These are phyloP conservation scores for Colletotrichum tropicicola DNA, from an alignment of 2,329 filamentous ascomycete genomes.

Conservation along the genomic window DNA sequence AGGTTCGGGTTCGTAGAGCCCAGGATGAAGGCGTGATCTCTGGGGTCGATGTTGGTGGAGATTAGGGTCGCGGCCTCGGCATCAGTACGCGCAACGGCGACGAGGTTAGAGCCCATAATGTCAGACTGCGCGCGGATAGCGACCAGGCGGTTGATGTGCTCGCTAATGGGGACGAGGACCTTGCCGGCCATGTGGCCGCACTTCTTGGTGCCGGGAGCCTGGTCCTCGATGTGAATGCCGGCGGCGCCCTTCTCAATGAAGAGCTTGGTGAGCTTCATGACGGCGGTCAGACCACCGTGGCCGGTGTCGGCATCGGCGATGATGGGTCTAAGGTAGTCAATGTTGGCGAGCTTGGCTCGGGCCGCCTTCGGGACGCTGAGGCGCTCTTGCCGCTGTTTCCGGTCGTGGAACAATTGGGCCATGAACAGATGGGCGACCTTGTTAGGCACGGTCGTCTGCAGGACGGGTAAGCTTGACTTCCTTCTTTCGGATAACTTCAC, in stretches of 20 bases:
- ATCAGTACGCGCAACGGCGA: slow-evolving; percentile 93
- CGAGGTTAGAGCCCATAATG: slow-evolving; percentile 93
- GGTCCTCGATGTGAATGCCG: slow-evolving; percentile 98
- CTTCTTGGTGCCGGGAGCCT: slow-evolving; percentile 98
- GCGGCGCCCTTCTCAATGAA: slow-evolving; percentile 97
- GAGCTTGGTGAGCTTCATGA: slow-evolving; percentile 99
- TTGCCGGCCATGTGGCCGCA: slow-evolving; percentile 99
- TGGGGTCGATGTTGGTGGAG: slow-evolving; percentile 93
- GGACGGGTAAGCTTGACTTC: not conserved
- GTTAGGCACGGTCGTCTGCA: slow-evolving; percentile 93
- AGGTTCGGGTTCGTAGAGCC: slow-evolving; percentile 87
- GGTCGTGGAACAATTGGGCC: slow-evolving; percentile 99
- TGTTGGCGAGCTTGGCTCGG: slow-evolving; percentile 77
- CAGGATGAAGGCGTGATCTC: slow-evolving; percentile 93
- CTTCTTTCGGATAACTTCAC: not conserved
- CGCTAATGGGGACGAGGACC: slow-evolving; percentile 93
- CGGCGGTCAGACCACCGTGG: slow-evolving; percentile 95
- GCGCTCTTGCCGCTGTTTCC: slow-evolving; percentile 97
- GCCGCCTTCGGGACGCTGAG: slow-evolving; percentile 78
- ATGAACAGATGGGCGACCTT: slow-evolving; percentile 98
- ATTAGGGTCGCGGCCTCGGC: slow-evolving; percentile 98
- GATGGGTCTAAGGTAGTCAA: slow-evolving; percentile 95
- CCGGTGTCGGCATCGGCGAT: slow-evolving; percentile 97
- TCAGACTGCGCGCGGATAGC: slow-evolving; percentile 97
- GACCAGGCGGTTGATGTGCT: slow-evolving; percentile 97